A percentile compares a stretch with the other conserved stretches of the same genome.
phyloP scores from a whole-genome alignment of 164 flowering plant species.

The Nymphaea thermarum region DNA sequence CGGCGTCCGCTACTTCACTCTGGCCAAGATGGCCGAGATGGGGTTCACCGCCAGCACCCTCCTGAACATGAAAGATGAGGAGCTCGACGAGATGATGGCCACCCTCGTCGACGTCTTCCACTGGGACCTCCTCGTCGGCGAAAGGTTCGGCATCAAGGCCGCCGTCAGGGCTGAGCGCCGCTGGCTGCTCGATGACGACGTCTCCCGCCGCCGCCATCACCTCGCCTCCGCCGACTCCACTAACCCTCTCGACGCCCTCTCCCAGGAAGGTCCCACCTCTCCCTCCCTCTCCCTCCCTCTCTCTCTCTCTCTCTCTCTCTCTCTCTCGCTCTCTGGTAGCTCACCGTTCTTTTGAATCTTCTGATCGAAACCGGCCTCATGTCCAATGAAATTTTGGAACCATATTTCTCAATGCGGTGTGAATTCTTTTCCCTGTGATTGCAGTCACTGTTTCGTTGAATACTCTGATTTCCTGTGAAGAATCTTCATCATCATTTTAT shows the following conservation, averaged over 20 bases:
- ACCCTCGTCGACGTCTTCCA: constrained; percentile 69
- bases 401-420: no score
- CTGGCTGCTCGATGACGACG: constrained; percentile 49
- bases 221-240: constrained; percentile 24
- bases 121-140: constrained; percentile 90
- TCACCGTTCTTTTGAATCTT: neutral
- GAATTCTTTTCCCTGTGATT: no score
- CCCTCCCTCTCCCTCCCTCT: neutral
- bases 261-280: constrained; percentile 70
- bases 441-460: no score
- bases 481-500: no score
- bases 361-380: no score
- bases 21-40: constrained; percentile 80
- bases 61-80: constrained; percentile 81
- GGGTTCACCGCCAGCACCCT: constrained; percentile 91
- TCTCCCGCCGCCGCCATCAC: constrained; percentile 26
- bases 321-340: neutral
- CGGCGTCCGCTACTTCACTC: constrained; percentile 74
- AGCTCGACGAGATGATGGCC: constrained; percentile 93
- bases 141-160: constrained; percentile 87
- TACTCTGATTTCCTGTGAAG: no score
- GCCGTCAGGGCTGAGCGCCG: constrained; percentile 87
- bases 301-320: neutral
- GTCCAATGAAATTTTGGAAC: no score
- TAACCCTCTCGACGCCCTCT: constrained; percentile 66